Base-by-base conservation (phyloP, 768 basidiomycete species). In the Mycena sanguinolenta region DNA sequence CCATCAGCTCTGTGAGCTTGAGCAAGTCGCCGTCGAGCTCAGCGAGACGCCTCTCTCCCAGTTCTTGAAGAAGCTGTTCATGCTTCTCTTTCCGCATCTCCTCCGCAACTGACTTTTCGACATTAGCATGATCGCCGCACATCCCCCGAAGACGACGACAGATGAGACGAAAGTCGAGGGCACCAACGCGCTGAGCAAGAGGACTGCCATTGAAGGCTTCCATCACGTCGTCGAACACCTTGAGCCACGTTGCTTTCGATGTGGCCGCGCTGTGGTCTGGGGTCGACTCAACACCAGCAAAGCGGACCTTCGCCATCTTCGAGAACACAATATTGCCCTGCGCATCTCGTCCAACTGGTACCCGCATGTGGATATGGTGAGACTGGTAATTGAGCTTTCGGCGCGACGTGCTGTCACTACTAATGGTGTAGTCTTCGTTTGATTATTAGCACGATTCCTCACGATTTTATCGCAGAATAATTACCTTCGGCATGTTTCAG, bases 371-470 rank as follows among this genome's bases (percentile, higher is more conserved):
- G 19, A 65, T 34, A 42, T 73, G 72, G 34, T 66, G 68, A 0
- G 58, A 30, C 32, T 70, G 57, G 57, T 69, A 73, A 28, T 73
- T 62, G 27, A 28, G 28, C 9, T 70, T 52, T n/a, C 63, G 46
- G 25, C 59, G 67, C 2, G 72, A 73, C 0, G 72, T 73, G 49
- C 72, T 57, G 44, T 73, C 72, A n/a, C 60, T 62, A 28, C 69
- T 70, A 27, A 67, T 46, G 30, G 72, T 73, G 44, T 70, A 16
- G 23, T 60, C 72, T 73, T 54, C 36, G 28, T 9, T 30, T 25
- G n/a, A 16, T 34, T 50, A 36, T 62, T 49, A 61, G 46, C 30
- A 55, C 39, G 54, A 44, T 14, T 55, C 23, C n/a, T n/a, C n/a
- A n/a, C n/a, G n/a, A 55, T 5, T 4, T 42, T 42, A 30, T 64